Base-by-base conservation (phyloP, 2,329 filamentous ascomycete species). In the Pyrenophora graminea region DNA sequence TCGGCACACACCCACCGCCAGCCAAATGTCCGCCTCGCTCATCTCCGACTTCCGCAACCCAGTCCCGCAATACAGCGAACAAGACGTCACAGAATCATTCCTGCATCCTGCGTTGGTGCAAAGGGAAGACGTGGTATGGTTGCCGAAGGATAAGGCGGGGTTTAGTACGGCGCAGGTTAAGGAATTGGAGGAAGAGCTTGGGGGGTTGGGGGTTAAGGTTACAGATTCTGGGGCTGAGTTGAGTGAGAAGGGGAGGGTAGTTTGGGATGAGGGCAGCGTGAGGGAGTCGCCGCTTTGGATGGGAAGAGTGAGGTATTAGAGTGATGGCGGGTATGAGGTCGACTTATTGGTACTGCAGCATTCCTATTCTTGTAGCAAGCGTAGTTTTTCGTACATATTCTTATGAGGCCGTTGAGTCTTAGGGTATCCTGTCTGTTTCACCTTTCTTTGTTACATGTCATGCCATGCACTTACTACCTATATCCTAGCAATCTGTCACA, bases 141-240 rank as follows among this genome's bases (percentile, higher is more conserved):
- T 61, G 1, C 45, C 39, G 4, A 38, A 39, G 12, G 77, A 80
- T 48, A 66, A 69, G 6, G 68, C 75, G 59, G 76, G 77, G 2
- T 70, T 78, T 3, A 72, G 68, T 3, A 68, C 67, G 54, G 67
- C 75, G 23, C 76, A 79, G 56, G 72, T 78, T 19, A 55, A 62
- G 33, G 68, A 76, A 38, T 73, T 74, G 27, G 67, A 66, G 43
- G 73, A 73, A 42, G 34, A 27, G 7, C 17, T 52, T 3, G 70
- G 68, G 15, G 61, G 68, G 2, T 67, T 65, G 2, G 71, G 66
- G 3, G 43, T 79, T 12, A 43, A 62, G 13, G 75, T 75, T 4
- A 78, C 76, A 6, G 76, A 79, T 49, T 75, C 77, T 21, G 74
- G 72, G 19, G 76, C 77, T 13, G 62, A 65, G 15, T 68, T 79